phyloP scores from a whole-genome alignment of 805 yeast genomes.

The Cyberlindnera nakhonratchasimensis region DNA sequence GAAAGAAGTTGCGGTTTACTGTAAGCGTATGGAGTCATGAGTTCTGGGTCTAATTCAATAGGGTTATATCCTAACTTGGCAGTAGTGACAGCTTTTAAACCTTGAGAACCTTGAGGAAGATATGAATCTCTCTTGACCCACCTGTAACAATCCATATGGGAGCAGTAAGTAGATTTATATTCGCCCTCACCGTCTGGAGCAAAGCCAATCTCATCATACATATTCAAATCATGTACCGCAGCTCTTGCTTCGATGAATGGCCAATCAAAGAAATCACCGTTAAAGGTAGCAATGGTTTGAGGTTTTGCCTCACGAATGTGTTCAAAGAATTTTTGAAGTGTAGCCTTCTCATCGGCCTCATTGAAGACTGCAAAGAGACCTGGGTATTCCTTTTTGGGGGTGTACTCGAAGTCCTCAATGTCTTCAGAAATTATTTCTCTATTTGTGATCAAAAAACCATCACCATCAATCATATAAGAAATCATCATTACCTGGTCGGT shows the following conservation, averaged over 20 bases:
- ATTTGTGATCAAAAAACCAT: constrained; percentile 90
- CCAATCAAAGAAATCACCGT: constrained; percentile 99
- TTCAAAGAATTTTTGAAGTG: constrained; percentile 76
- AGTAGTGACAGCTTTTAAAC: constrained; percentile 95
- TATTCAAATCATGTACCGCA: constrained; percentile 73
- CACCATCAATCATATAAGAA: constrained; percentile 98
- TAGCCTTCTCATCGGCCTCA: constrained; percentile 77
- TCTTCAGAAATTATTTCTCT: constrained; percentile 92
- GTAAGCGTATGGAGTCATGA: constrained; percentile 96
- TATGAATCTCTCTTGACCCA: constrained; percentile 99
- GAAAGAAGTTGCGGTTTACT: constrained; percentile 90
- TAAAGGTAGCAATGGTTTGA: constrained; percentile 95
- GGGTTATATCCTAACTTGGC: constrained; percentile 96
- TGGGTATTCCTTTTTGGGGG: constrained; percentile 94
- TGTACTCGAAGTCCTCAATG: constrained; percentile 94
- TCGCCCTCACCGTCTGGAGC: constrained; percentile 86
- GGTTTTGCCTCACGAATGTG: constrained; percentile 87
- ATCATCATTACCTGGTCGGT: constrained; percentile 98
- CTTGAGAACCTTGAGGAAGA: constrained; percentile 97
- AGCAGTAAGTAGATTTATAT: constrained; percentile 87
- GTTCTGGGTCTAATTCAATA: constrained; percentile 92
- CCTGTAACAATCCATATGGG: constrained; percentile 94
- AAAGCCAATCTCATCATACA: constrained; percentile 94
- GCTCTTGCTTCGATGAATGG: constrained; percentile 94
- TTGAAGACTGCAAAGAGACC: constrained; percentile 89